Evolutionary conservation across 1,284 basidiomycete genomes (phyloP).

Genomic region (Tylopilus sp.): DNA sequence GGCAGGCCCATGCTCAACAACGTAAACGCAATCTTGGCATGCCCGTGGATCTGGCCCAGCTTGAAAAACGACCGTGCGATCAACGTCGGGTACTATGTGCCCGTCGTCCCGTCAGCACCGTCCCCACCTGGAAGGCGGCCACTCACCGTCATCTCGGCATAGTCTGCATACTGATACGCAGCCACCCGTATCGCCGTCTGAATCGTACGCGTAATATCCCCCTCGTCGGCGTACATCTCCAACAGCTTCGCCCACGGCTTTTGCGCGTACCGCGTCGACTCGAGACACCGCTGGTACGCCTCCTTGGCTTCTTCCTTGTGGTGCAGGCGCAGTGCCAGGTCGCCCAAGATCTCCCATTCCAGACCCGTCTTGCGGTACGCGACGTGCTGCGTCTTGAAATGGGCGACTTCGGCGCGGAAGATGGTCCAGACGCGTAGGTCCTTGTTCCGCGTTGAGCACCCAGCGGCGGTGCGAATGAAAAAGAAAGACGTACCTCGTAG

Average conservation of each 20-base stretch:
- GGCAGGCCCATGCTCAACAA: constrained; percentile 91
- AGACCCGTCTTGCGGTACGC: constrained; percentile 95
- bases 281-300: constrained; percentile 92
- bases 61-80: constrained; percentile 92
- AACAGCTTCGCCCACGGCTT: constrained; percentile 93
- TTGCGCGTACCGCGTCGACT: constrained; percentile 80
- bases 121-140: neutral
- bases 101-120: neutral
- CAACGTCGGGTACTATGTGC: constrained; percentile 87
- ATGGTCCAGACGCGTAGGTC: constrained; percentile 99
- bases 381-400: constrained; percentile 97
- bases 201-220: constrained; percentile 86
- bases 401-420: constrained; percentile 97
- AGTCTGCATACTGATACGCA: constrained; percentile 87
- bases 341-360: constrained; percentile 99
- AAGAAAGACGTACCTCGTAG: constrained; percentile 68
- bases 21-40: constrained; percentile 92
- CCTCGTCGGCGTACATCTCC: constrained; percentile 93
- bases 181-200: constrained; percentile 92
- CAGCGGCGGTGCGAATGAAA: too few relatives aligned
- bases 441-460: constrained; percentile 39
- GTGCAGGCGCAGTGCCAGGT: constrained; percentile 87
- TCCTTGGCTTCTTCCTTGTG: constrained; percentile 99
- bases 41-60: constrained; percentile 90
- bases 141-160: constrained; percentile 80